Evolutionary conservation across 2,329 filamentous ascomycete species (phyloP), one percentile per base, ranked within the genome.

Genomic region (Calonectria hongkongensis): DNA sequence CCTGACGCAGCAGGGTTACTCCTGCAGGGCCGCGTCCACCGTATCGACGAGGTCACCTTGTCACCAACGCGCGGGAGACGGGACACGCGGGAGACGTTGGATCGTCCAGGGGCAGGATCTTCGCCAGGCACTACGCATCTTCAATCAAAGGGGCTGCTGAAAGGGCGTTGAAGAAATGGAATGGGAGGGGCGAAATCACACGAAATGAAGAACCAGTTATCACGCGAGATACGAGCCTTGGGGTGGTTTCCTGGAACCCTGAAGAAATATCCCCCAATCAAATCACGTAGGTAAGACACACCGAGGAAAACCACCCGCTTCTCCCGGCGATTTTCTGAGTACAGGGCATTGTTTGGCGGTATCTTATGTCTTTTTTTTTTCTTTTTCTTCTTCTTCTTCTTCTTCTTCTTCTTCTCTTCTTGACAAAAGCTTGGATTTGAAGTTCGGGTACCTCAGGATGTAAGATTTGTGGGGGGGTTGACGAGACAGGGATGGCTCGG

Each of bases 1-100:
- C 78, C 77, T 77, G 74, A 76, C 71, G 78, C 78, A 77, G 65
- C 79, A 78, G 75, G 79, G 79, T 74, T 81, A 74, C 76, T 80
- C 78, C 76, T 80, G 80, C 80, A 81, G 79, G 66, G 75, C 62
- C 70, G 68, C 73, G 71, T 62, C 70, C 66, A 69, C 70, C 41
- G 65, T 54, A 62, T 60, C 43, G 60, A 63, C 51, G 66, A 72
- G 65, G 64, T 47, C 68, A 51, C 58, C 65, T 51, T 70, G 70
- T 70, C 70, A 70, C 70, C 33, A 58, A 68, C 58, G n/a, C 56
- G 30, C 63, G 63, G 36, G 33, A 65, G 63, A 51, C 68, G 68
- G 68, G 68, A 70, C 50, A 60, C 45, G 60, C 62, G 69, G 62
- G 54, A 67, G 64, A 64, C 64, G 39, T 56, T 67, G 47, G 45